Evolutionary conservation across 139 green algal species (phyloP).

Genomic region (Zygnema circumcarinatum): DNA sequence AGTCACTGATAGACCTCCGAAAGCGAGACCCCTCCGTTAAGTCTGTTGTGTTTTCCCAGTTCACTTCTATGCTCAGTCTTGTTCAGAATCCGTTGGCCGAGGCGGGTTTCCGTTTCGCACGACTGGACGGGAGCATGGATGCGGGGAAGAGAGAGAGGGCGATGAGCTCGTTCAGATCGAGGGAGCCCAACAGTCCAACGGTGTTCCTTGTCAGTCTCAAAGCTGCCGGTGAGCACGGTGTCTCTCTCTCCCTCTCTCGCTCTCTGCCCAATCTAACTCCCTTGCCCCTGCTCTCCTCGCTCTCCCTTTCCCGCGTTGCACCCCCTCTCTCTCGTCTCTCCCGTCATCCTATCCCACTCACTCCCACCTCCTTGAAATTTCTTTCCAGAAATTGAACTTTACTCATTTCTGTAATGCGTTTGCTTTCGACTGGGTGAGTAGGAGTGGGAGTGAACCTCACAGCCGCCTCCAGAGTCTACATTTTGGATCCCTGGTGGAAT

Average conservation of each 20-base stretch:
- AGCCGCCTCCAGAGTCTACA: conserved; percentile 40
- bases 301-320: background rate
- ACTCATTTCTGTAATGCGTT: background rate
- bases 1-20: background rate
- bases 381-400: background rate
- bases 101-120: conserved; percentile 50
- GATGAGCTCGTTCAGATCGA: conserved; percentile 75
- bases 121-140: conserved; percentile 81
- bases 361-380: background rate
- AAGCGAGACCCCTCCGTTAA: conserved; percentile 58
- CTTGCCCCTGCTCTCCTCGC: too few relatives aligned
- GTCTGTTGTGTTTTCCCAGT: conserved; percentile 90
- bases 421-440: background rate
- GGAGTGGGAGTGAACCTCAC: conserved; percentile 73
- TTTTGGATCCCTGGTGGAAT: conserved; percentile 74
- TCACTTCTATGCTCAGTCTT: conserved; percentile 86
- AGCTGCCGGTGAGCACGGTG: conserved; percentile 65
- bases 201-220: conserved; percentile 58
- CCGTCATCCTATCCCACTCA: background rate
- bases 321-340: background rate
- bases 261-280: too few relatives aligned
- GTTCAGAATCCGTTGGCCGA: conserved; percentile 67
- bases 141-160: conserved; percentile 66
- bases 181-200: background rate
- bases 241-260: too few relatives aligned